Evolutionary conservation across 2,329 filamentous ascomycete species (phyloP).

Genomic region (Nakataea oryzae): DNA sequence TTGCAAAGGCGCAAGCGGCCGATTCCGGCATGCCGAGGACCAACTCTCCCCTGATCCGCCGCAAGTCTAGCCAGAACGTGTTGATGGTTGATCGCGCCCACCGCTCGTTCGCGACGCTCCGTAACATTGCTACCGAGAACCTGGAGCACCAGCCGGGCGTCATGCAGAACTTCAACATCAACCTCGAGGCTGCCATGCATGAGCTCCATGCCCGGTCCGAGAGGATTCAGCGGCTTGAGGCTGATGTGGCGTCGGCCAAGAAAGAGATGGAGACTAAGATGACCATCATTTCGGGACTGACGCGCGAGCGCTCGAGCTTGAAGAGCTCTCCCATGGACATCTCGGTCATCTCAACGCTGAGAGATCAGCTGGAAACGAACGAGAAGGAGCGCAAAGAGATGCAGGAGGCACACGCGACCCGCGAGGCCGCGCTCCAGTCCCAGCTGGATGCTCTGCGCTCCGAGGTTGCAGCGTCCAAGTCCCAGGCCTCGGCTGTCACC

Average conservation of each 20-base stretch:
- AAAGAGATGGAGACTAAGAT: conserved; percentile 98
- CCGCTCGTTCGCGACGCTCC: conserved; percentile 78
- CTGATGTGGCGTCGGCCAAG: conserved; percentile 70
- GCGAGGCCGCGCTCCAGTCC: conserved; percentile 63
- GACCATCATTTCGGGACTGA: conserved; percentile 88
- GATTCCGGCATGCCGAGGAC: conserved; percentile 52
- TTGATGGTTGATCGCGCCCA: conserved; percentile 84
- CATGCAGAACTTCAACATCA: conserved; percentile 87
- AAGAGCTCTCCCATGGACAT: conserved; percentile 81
- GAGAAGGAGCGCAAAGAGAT: conserved; percentile 70
- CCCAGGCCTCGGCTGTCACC: conserved; percentile 5
- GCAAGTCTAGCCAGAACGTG: conserved; percentile 86
- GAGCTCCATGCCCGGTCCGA: conserved; percentile 82
- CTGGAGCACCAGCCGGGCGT: conserved; percentile 74
- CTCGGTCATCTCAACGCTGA: conserved; percentile 76
- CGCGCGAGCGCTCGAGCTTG: conserved; percentile 84
- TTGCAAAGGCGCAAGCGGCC: conserved; percentile 63
- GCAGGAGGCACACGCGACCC: conserved; percentile 58
- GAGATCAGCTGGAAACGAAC: conserved; percentile 78
- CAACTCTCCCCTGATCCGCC: conserved; percentile 70
- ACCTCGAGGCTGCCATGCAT: conserved; percentile 84
- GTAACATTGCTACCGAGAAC: conserved; percentile 79
- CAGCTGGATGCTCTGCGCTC: conserved; percentile 61
- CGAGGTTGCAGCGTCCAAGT: conserved; percentile 28
- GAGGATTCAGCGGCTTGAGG: conserved; percentile 80